These are phyloP conservation scores for Blastomyces gilchristii DNA, from an alignment of 2,329 filamentous ascomycete genomes.

Conservation along the genomic window DNA sequence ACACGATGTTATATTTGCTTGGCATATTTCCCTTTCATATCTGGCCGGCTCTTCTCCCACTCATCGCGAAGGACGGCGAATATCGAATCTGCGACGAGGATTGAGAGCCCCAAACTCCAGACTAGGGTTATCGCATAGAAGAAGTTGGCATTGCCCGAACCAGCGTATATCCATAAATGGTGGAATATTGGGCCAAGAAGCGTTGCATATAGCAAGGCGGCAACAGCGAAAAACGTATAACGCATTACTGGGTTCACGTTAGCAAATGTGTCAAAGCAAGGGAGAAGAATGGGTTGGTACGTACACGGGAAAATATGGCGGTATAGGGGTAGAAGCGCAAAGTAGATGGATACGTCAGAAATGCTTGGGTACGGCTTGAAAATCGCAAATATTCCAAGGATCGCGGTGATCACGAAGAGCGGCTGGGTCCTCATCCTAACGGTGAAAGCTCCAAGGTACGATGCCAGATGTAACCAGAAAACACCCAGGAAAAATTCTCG, in stretches of 20 bases:
- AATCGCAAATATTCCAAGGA: slow-evolving; percentile 81
- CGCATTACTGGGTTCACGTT: slow-evolving; percentile 57
- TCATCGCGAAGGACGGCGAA: slow-evolving; percentile 88
- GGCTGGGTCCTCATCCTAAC: slow-evolving; percentile 77
- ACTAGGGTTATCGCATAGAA: slow-evolving; percentile 99
- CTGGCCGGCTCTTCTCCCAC: slow-evolving; percentile 83
- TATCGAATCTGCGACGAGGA: slow-evolving; percentile 76
- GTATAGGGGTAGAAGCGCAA: slow-evolving; percentile 73
- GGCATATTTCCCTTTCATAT: slow-evolving; percentile 79
- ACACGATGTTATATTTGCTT: slow-evolving; percentile 56
- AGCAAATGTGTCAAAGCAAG: slow-evolving; percentile 16
- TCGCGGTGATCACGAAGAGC: slow-evolving; percentile 70
- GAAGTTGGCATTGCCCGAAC: slow-evolving; percentile 96
- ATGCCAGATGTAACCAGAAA: slow-evolving; percentile 90
- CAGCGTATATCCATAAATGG: slow-evolving; percentile 95
- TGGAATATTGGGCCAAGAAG: slow-evolving; percentile 92
- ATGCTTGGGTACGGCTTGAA: slow-evolving; percentile 97
- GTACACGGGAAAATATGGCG: slow-evolving; percentile 77
- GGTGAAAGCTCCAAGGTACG: slow-evolving; percentile 78
- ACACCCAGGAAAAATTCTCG: slow-evolving; percentile 93
- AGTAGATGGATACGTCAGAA: slow-evolving; percentile 75
- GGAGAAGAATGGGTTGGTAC: slow-evolving; percentile 22
- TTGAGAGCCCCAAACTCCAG: slow-evolving; percentile 81
- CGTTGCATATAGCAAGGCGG: slow-evolving; percentile 75
- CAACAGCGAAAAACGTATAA: slow-evolving; percentile 78